phyloP scores from a whole-genome alignment of 257 asterid genomes.

The Solanum bulbocastanum region DNA sequence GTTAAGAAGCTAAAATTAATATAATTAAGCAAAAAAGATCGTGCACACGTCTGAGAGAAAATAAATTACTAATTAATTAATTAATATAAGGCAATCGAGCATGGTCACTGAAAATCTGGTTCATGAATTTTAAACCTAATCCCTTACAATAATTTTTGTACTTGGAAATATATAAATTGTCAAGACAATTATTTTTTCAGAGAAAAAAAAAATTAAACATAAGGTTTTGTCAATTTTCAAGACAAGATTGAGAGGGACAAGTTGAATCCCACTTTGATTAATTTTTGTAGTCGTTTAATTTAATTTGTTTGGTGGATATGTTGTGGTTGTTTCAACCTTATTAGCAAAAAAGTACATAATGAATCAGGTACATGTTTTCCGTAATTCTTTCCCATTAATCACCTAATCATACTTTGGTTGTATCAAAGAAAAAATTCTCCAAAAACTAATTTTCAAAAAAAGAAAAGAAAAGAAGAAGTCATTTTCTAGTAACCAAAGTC shows the following conservation, averaged over 20 bases:
- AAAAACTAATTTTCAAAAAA: background rate
- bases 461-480: background rate
- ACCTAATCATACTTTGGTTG: background rate
- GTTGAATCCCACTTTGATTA: constrained; percentile 43
- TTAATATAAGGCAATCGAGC: constrained; percentile 4
- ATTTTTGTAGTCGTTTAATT: background rate
- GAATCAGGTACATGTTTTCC: background rate
- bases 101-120: constrained; percentile 54
- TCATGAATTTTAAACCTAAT: constrained; percentile 19
- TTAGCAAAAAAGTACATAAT: background rate
- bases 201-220: background rate
- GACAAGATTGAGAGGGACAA: constrained; percentile 35
- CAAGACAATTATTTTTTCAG: background rate
- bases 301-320: constrained; percentile 13
- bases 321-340: constrained; percentile 14
- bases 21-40: constrained; percentile 12
- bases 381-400: background rate
- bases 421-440: background rate
- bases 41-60: constrained; percentile 51
- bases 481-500: background rate
- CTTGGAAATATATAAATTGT: background rate
- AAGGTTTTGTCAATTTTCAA: constrained; percentile 34
- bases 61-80: background rate
- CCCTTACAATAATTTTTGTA: background rate
- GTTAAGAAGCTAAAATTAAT: background rate